phyloP scores from a whole-genome alignment of 148 eudicot species.

The Cornus controversa region DNA sequence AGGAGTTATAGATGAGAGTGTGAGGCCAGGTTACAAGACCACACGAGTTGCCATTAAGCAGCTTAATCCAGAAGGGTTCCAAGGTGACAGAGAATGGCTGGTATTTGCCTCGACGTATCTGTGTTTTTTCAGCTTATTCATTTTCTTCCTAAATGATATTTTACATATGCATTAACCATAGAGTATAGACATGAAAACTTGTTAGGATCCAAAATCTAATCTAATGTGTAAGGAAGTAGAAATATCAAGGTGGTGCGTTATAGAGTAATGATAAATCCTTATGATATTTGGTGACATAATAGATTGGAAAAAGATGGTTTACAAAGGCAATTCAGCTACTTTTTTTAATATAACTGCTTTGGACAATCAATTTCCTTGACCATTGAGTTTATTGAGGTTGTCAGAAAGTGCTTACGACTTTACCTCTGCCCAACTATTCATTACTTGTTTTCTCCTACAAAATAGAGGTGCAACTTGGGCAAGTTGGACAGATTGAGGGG shows the following conservation, averaged over 20 bases:
- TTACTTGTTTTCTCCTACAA: too few relatives aligned
- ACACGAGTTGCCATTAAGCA: conserved; percentile 80
- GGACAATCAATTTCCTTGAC: neutral
- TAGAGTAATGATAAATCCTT: neutral
- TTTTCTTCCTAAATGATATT: too few relatives aligned
- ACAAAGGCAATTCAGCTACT: neutral
- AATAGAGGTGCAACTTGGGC: too few relatives aligned
- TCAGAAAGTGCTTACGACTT: too few relatives aligned
- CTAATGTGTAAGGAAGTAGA: too few relatives aligned
- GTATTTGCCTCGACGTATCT: conserved; percentile 30
- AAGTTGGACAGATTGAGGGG: too few relatives aligned
- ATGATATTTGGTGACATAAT: neutral
- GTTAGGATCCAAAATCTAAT: neutral
- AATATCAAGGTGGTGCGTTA: neutral
- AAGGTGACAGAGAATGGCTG: conserved; percentile 97
- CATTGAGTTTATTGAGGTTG: too few relatives aligned
- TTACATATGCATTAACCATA: conserved; percentile 2
- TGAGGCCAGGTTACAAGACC: conserved; percentile 70
- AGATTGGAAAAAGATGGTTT: neutral
- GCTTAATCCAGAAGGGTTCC: conserved; percentile 81
- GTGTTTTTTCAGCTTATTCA: conserved; percentile 5
- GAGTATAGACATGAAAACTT: neutral
- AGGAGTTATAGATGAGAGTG: conserved; percentile 67
- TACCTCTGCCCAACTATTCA: too few relatives aligned
- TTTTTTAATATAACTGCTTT: neutral